Evolutionary conservation across 2,329 filamentous ascomycete species (phyloP).

Genomic region (Botrytis galanthina): DNA sequence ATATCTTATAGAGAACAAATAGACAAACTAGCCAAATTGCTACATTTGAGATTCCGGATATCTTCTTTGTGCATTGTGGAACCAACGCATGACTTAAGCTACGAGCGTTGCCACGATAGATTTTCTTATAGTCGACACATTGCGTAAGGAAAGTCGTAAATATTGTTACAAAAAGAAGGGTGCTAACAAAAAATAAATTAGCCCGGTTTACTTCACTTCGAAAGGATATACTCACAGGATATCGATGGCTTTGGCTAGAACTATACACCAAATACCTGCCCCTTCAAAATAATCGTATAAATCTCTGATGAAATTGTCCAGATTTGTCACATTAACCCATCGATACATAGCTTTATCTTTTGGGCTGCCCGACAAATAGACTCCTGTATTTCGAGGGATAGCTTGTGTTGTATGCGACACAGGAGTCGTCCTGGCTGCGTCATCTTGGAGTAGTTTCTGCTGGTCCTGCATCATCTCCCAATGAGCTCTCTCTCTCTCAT

Average conservation of each 20-base stretch:
- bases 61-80: constrained; percentile 53
- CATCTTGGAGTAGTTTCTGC: constrained; percentile 46
- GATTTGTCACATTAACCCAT: constrained; percentile 69
- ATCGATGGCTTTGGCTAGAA: constrained; percentile 55
- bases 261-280: constrained; percentile 67
- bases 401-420: constrained; percentile 34
- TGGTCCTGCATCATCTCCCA: constrained; percentile 56
- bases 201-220: not conserved
- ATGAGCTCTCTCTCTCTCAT: constrained; percentile 40
- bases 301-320: constrained; percentile 67
- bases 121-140: constrained; percentile 64
- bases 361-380: constrained; percentile 49
- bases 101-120: constrained; percentile 50
- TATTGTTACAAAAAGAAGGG: constrained; percentile 63
- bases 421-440: constrained; percentile 31
- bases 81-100: constrained; percentile 51
- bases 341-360: constrained; percentile 69
- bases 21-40: constrained; percentile 61
- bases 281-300: constrained; percentile 68
- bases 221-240: constrained; percentile 49
- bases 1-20: constrained; percentile 60
- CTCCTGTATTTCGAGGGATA: constrained; percentile 49
- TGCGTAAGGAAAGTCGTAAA: constrained; percentile 67
- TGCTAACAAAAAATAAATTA: constrained; percentile 43
- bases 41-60: constrained; percentile 41